Evolutionary conservation across 176 grass and related monocot genomes (phyloP), one percentile per base, ranked within the genome.

Genomic region (Musa troglodytarum): DNA sequence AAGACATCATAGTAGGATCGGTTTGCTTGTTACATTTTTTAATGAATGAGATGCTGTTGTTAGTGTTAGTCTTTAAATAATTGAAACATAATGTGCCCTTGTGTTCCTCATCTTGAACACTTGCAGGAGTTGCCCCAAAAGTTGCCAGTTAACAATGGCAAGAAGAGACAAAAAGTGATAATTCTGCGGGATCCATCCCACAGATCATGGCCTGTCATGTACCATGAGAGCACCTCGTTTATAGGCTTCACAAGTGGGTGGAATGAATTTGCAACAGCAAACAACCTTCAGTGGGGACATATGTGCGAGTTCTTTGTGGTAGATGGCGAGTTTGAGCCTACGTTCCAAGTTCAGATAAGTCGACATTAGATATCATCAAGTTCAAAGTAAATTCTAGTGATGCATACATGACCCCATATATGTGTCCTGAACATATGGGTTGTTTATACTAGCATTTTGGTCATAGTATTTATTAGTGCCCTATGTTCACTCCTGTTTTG

Each of bases 171-270:
- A 12, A 72, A 16, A 23, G 15, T 78, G 4, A 12, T 87, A 77
- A 52, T 91, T 71, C 80, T 91, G 21, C 84, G 71, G 52, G 88
- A 91, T 78, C 82, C 85, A 2, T 68, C 69, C 63, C 80, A 77
- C 63, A 77, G 88, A 54, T 7, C 79, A 54, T 91, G 88, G 88
- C 88, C 88, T 0, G 55, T 91, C 9, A 29, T 85, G 1, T 87
- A 91, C 79, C 69, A 80, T 11, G 82, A 91, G 22, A 78, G 52
- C 11, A 12, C 56, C 0, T 0, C 50, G 16, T 85, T 91, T 57
- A 59, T 71, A 65, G 88, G 88, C 2, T 91, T 91, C 26, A 75
- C 73, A 0, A 16, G 43, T 0, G 88, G 88, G 25, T 91, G 88
- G 88, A 80, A 78, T 52, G n/a, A 74, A 67, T 91, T 91, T 61